Evolutionary conservation across 2,329 filamentous ascomycete genomes (phyloP).

Genomic region (Diaporthe citrichinensis): DNA sequence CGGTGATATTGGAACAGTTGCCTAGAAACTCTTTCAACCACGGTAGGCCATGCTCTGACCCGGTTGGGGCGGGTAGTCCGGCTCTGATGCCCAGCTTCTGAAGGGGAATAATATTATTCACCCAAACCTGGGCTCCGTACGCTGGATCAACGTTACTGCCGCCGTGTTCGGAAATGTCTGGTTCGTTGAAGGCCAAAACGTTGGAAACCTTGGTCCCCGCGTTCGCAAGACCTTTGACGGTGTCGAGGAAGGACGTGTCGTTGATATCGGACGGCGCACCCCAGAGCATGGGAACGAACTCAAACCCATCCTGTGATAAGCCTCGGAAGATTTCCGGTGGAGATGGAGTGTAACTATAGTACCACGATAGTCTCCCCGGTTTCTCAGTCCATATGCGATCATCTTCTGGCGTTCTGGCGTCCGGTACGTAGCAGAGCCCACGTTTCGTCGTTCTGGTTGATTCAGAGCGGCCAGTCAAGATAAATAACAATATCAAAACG

Average conservation of each 20-base stretch:
- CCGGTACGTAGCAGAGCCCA: conserved; percentile 78
- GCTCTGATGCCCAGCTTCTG: conserved; percentile 74
- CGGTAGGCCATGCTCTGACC: conserved; percentile 68
- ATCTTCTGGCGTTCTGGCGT: conserved; percentile 68
- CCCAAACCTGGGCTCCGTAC: conserved; percentile 78
- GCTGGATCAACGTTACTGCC: conserved; percentile 74
- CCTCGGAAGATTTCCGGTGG: conserved; percentile 68
- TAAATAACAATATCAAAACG: not conserved
- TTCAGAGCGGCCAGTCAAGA: not conserved
- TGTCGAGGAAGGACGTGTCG: conserved; percentile 72
- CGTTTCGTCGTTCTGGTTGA: conserved; percentile 70
- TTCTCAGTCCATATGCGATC: conserved; percentile 74
- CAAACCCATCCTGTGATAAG: conserved; percentile 67
- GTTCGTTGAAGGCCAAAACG: conserved; percentile 85
- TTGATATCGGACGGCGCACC: conserved; percentile 63
- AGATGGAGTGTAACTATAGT: conserved; percentile 81
- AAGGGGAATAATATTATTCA: conserved; percentile 79
- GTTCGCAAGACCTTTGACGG: conserved; percentile 69
- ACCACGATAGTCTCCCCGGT: conserved; percentile 79
- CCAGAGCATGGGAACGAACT: conserved; percentile 89
- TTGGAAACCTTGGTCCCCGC: conserved; percentile 73
- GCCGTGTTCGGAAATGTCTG: conserved; percentile 72
- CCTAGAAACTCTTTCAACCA: conserved; percentile 79
- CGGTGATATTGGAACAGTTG: conserved; percentile 74
- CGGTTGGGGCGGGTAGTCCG: conserved; percentile 80